Evolutionary conservation across 2,329 filamentous ascomycete species (phyloP).

Genomic region (Fusarium haematococcum): DNA sequence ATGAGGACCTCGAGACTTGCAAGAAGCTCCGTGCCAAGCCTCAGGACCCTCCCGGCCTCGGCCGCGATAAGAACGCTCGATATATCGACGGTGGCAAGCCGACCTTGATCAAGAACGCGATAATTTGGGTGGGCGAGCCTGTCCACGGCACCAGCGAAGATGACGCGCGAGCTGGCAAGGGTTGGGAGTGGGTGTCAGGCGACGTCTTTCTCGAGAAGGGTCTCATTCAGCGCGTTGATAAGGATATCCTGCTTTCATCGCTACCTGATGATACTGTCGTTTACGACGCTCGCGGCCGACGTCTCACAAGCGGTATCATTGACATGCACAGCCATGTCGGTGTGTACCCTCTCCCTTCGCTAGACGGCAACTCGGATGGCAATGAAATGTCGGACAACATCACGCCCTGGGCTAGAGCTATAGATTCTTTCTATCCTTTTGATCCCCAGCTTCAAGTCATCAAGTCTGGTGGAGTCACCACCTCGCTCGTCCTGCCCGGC

Average conservation of each 20-base stretch:
- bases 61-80: slow-evolving; percentile 70
- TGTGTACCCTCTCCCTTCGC: slow-evolving; percentile 66
- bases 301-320: slow-evolving; percentile 74
- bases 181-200: slow-evolving; percentile 69
- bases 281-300: slow-evolving; percentile 70
- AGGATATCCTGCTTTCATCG: slow-evolving; percentile 54
- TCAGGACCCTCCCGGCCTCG: slow-evolving; percentile 65
- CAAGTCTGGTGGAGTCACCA: slow-evolving; percentile 79
- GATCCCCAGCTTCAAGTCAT: slow-evolving; percentile 76
- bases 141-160: slow-evolving; percentile 59
- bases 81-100: slow-evolving; percentile 69
- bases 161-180: slow-evolving; percentile 68
- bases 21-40: slow-evolving; percentile 66
- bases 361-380: slow-evolving; percentile 66
- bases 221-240: slow-evolving; percentile 67
- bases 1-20: slow-evolving; percentile 67
- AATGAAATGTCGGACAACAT: slow-evolving; percentile 75
- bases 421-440: slow-evolving; percentile 72
- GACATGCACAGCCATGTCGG: slow-evolving; percentile 80
- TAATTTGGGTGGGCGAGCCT: slow-evolving; percentile 75
- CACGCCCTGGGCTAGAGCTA: slow-evolving; percentile 75
- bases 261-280: slow-evolving; percentile 62
- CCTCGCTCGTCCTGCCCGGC: slow-evolving; percentile 74
- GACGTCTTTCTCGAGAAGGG: slow-evolving; percentile 72
- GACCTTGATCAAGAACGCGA: slow-evolving; percentile 74